These are phyloP conservation scores for Blastobotrys capitulatus DNA, from an alignment of 1,139 yeast species.

Conservation along the genomic window DNA sequence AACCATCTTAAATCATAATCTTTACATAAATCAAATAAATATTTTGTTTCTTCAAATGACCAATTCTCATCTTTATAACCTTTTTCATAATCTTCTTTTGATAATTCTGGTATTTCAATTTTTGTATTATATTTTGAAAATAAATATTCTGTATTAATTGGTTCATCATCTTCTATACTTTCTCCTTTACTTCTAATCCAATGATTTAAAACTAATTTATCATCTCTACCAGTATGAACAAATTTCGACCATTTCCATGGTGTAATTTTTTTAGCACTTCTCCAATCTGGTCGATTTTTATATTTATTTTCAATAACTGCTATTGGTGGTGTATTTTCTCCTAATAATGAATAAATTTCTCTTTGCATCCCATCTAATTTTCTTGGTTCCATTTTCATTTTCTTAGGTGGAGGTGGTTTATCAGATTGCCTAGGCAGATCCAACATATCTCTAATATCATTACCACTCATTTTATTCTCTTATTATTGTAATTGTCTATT, in stretches of 20 bases:
- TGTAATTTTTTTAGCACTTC: slow-evolving; percentile 48
- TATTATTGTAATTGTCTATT: background rate
- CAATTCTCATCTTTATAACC: slow-evolving; percentile 41
- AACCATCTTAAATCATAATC: slow-evolving; percentile 85
- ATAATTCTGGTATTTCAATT: slow-evolving; percentile 64
- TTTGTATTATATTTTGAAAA: slow-evolving; percentile 73
- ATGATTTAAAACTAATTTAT: slow-evolving; percentile 54
- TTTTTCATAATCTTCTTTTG: slow-evolving; percentile 57
- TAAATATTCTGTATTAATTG: slow-evolving; percentile 36
- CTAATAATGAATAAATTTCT: slow-evolving; percentile 79
- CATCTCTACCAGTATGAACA: slow-evolving; percentile 46
- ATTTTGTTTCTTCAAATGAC: slow-evolving; percentile 73
- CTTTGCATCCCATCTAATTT: slow-evolving; percentile 73
- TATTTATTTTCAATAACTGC: slow-evolving; percentile 48
- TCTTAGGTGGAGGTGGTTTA: slow-evolving; percentile 24
- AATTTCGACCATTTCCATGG: slow-evolving; percentile 78
- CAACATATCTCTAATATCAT: slow-evolving; percentile 74
- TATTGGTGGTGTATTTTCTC: slow-evolving; percentile 90
- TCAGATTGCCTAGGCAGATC: slow-evolving; percentile 45
- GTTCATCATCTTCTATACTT: slow-evolving; percentile 9
- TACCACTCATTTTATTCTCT: slow-evolving; percentile 25
- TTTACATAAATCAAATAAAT: slow-evolving; percentile 65
- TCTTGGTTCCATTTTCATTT: slow-evolving; percentile 19
- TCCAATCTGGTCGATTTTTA: slow-evolving; percentile 59
- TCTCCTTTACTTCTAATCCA: slow-evolving; percentile 72